A percentile compares a stretch with the other conserved stretches of the same genome.
Conservation (phyloP, 2,329 filamentous ascomycete genomes). For the Aspergillus sp. region DNA sequence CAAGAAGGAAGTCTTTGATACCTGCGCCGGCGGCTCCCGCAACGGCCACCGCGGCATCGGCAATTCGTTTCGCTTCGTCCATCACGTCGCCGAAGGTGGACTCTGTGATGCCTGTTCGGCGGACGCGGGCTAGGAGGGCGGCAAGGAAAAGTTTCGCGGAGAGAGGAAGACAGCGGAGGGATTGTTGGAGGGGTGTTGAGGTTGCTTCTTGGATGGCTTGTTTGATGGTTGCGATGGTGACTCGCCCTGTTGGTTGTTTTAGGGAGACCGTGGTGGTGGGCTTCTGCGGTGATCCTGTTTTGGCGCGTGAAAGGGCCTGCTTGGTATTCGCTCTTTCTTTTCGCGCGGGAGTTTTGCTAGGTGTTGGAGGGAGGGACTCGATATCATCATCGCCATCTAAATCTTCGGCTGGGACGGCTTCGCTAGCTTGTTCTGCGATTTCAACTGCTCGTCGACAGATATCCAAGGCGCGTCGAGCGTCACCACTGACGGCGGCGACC, state of each 20-base stretch:
- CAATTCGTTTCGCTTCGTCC: slow-evolving; percentile 76
- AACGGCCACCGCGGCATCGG: slow-evolving; percentile 41
- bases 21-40: slow-evolving; percentile 55
- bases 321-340: slow-evolving; percentile 24
- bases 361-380: slow-evolving; percentile 43
- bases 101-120: slow-evolving; percentile 81
- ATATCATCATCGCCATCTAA: slow-evolving; percentile 31
- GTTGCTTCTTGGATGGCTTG: slow-evolving; percentile 94
- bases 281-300: slow-evolving; percentile 16
- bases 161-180: slow-evolving; percentile 77
- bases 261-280: slow-evolving; percentile 10
- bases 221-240: slow-evolving; percentile 92
- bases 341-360: slow-evolving; percentile 43
- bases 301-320: slow-evolving; percentile 7
- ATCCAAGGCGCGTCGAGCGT: slow-evolving; percentile 86
- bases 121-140: slow-evolving; percentile 73
- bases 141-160: slow-evolving; percentile 82
- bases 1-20: slow-evolving; percentile 62
- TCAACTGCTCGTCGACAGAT: slow-evolving; percentile 95
- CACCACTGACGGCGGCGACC: slow-evolving; percentile 92
- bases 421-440: slow-evolving; percentile 75
- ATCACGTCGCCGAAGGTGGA: slow-evolving; percentile 85
- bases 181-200: slow-evolving; percentile 86
- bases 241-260: slow-evolving; percentile 50
- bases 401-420: slow-evolving; percentile 32